Percentiles rank a stretch among this genome's conserved stretches.
Conservation (phyloP, 2,329 filamentous ascomycete species). For the Biscogniauxia sp. region DNA sequence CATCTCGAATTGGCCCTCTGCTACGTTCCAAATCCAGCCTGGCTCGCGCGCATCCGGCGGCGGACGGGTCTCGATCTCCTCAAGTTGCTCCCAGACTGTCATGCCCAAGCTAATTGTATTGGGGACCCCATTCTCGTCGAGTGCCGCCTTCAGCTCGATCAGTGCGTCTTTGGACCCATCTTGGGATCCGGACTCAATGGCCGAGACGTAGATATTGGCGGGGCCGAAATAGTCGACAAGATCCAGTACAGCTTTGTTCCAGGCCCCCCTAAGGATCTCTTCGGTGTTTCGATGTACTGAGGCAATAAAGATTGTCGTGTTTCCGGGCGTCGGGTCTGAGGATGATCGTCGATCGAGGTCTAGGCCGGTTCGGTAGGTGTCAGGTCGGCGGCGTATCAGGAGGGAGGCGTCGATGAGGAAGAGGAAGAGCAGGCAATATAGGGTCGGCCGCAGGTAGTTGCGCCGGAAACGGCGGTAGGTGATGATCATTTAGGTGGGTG, state of each 20-base stretch:
- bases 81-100: slow-evolving; percentile 51
- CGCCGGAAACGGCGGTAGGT: slow-evolving; percentile 36
- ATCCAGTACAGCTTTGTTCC: slow-evolving; percentile 57
- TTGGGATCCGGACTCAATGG: slow-evolving; percentile 67
- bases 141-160: slow-evolving; percentile 50
- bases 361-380: slow-evolving; percentile 28
- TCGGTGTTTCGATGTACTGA: slow-evolving; percentile 68
- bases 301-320: slow-evolving; percentile 58
- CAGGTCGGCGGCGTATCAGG: slow-evolving; percentile 31
- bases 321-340: slow-evolving; percentile 16
- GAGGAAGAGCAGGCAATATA: slow-evolving; percentile 31
- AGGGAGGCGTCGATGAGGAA: slow-evolving; percentile 36
- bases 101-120: slow-evolving; percentile 58
- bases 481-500: slow-evolving; percentile 34
- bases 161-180: slow-evolving; percentile 65
- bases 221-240: slow-evolving; percentile 56
- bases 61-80: slow-evolving; percentile 48
- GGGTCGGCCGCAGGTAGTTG: slow-evolving; percentile 33
- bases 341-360: slow-evolving; percentile 19
- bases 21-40: slow-evolving; percentile 60
- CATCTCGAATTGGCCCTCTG: slow-evolving; percentile 51
- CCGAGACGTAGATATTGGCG: slow-evolving; percentile 62
- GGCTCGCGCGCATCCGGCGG: slow-evolving; percentile 37
- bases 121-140: slow-evolving; percentile 49
- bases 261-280: slow-evolving; percentile 54